These are phyloP conservation scores for Apiospora kogelbergensis DNA, from an alignment of 2,329 filamentous ascomycete genomes.

Conservation along the genomic window DNA sequence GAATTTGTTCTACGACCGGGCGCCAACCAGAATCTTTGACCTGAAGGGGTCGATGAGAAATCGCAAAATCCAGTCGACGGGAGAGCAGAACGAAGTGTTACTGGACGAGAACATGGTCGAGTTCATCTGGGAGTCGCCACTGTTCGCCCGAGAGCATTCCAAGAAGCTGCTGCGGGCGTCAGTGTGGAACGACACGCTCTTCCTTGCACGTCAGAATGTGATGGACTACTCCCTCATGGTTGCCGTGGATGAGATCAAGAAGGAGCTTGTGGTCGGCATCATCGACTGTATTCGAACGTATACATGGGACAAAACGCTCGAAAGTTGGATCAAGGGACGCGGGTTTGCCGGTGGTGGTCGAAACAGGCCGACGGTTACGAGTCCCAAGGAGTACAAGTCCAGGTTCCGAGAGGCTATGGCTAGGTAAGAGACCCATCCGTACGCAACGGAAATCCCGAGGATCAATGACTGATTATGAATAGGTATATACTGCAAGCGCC, in stretches of 20 bases:
- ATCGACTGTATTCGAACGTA: slow-evolving; percentile 99
- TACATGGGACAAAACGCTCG: slow-evolving; percentile 99
- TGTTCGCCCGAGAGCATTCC: slow-evolving; percentile 93
- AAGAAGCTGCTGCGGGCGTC: slow-evolving; percentile 90
- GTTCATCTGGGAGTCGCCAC: slow-evolving; percentile 94
- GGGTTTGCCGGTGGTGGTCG: slow-evolving; percentile 75
- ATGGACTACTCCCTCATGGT: slow-evolving; percentile 99
- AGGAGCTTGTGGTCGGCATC: slow-evolving; percentile 94
- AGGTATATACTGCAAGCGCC: slow-evolving; percentile 74
- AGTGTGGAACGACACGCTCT: slow-evolving; percentile 97
- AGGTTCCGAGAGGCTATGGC: slow-evolving; percentile 97
- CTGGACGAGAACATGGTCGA: slow-evolving; percentile 99
- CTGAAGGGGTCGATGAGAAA: slow-evolving; percentile 99
- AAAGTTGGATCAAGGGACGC: slow-evolving; percentile 98
- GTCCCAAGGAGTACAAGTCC: slow-evolving; percentile 95
- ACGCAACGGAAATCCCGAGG: neutral
- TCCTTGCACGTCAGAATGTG: slow-evolving; percentile 90
- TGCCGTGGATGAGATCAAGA: slow-evolving; percentile 85
- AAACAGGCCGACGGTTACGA: slow-evolving; percentile 91
- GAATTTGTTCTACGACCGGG: slow-evolving; percentile 95
- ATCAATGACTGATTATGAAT: neutral
- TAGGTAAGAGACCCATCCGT: slow-evolving; percentile 51
- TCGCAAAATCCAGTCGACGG: slow-evolving; percentile 93
- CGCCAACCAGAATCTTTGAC: slow-evolving; percentile 87
- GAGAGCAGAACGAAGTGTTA: slow-evolving; percentile 93